These are phyloP conservation scores for Stachybotrys echinatus DNA, from an alignment of 2,329 filamentous ascomycete genomes.

Conservation along the genomic window DNA sequence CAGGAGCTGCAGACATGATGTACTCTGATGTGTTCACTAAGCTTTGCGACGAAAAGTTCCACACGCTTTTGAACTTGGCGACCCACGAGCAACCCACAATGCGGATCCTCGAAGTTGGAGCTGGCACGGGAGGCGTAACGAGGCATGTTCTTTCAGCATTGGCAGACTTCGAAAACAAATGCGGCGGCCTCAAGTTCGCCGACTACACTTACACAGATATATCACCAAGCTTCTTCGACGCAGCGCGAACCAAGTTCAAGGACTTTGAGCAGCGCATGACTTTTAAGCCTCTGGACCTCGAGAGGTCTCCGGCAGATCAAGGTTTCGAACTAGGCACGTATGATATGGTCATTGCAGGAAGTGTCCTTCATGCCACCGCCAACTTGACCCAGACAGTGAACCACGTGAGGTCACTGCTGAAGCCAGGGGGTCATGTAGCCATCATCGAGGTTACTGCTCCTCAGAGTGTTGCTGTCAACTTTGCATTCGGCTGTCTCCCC, in stretches of 20 bases:
- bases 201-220: constrained; percentile 2
- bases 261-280: not conserved
- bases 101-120: not conserved
- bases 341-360: constrained; percentile 16
- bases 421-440: constrained; percentile 18
- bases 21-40: too few species aligned
- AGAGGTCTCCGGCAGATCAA: constrained; percentile 5
- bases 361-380: constrained; percentile 19
- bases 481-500: not conserved
- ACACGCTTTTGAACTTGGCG: not conserved
- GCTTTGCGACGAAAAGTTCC: not conserved
- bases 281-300: constrained; percentile 5
- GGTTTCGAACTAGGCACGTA: constrained; percentile 7
- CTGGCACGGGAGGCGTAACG: not conserved
- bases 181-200: not conserved
- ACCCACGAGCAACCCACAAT: not conserved
- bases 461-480: not conserved
- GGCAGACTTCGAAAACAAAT: not conserved
- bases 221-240: not conserved
- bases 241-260: not conserved
- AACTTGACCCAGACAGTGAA: constrained; percentile 15
- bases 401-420: constrained; percentile 14
- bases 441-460: constrained; percentile 11
- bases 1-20: too few species aligned
- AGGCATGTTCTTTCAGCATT: not conserved